Percentiles rank a stretch among this genome's conserved stretches.
These are phyloP conservation scores for Fusarium sp. DNA, from an alignment of 2,329 filamentous ascomycete genomes.

Conservation along the genomic window DNA sequence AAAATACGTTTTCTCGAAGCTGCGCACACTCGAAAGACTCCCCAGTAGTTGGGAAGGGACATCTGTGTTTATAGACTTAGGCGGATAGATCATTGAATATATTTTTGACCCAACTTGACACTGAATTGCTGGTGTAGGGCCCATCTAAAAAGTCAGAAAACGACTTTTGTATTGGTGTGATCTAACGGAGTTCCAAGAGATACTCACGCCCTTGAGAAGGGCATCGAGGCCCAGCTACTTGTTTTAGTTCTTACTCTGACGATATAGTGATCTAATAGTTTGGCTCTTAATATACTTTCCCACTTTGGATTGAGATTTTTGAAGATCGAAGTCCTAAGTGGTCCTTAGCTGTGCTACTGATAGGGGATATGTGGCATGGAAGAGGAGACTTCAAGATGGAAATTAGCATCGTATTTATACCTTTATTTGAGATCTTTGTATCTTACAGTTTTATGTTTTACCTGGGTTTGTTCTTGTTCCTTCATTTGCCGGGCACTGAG, in stretches of 20 bases:
- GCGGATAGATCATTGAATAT: fast-evolving
- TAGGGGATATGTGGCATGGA: neutral
- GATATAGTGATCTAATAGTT: neutral
- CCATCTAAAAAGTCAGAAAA: neutral
- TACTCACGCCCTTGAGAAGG: neutral
- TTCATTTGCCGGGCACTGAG: neutral
- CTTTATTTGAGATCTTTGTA: neutral
- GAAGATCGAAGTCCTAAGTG: neutral
- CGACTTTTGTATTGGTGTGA: neutral
- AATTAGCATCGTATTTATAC: neutral
- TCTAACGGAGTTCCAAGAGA: neutral
- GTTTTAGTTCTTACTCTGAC: neutral
- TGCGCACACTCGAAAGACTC: neutral
- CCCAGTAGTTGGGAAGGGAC: neutral
- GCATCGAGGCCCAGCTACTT: neutral
- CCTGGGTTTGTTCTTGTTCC: neutral
- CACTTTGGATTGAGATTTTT: too few species aligned
- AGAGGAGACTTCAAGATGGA: neutral
- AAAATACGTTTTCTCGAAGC: neutral
- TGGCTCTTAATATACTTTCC: too few species aligned
- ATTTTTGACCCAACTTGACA: too few species aligned
- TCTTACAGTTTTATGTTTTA: neutral
- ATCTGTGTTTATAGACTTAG: neutral
- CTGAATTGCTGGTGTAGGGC: neutral
- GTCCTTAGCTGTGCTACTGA: too few species aligned